Evolutionary conservation across 345 rosid species (phyloP), one percentile per base, ranked within the genome.

Genomic region (Populus davidiana): DNA sequence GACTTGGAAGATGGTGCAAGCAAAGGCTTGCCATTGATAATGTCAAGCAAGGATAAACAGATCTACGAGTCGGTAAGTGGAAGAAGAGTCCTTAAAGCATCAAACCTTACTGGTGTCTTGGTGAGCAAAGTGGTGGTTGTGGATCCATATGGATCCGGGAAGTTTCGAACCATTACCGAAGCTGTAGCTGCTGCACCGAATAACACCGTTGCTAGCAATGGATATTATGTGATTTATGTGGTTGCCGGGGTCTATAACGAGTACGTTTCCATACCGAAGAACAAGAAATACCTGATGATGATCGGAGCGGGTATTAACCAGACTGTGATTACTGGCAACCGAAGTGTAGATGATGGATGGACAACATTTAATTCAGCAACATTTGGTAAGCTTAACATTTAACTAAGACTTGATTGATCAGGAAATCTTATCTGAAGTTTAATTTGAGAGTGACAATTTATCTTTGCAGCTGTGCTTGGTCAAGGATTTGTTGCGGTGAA

Each of bases 281-380:
- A 78, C 65, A 86, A 85, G 82, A 68, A 79, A 23, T 77, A 86
- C 68, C 59, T 91, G 64, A 75, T 88, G 89, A 86, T 91, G 85
- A 62, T 87, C 8, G 92, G 96, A 25, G 87, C 81, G 6, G 93
- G 93, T 1, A 81, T 90, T 38, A 81, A 81, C 56, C 74, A 33
- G 71, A 91, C 96, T 4, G 67, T 90, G 21, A 85, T 91, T 64
- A 87, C 88, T 1, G 91, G 93, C 50, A 86, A 88, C 68, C 82
- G 81, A 62, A 90, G 79, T 41, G 82, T 82, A 2, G 75, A 14
- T 8, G 88, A 88, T 52, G 87, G 88, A 25, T 86, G 87, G 79
- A 90, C 90, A 21, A 89, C 92, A 9, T 89, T 86, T 59, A 84
- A 87, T 63, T 81, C 91, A 8, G 86, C 92, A 16, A 91, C 92